These are phyloP conservation scores for Laguncularia racemosa DNA, from an alignment of 345 rosid genomes.

Conservation along the genomic window DNA sequence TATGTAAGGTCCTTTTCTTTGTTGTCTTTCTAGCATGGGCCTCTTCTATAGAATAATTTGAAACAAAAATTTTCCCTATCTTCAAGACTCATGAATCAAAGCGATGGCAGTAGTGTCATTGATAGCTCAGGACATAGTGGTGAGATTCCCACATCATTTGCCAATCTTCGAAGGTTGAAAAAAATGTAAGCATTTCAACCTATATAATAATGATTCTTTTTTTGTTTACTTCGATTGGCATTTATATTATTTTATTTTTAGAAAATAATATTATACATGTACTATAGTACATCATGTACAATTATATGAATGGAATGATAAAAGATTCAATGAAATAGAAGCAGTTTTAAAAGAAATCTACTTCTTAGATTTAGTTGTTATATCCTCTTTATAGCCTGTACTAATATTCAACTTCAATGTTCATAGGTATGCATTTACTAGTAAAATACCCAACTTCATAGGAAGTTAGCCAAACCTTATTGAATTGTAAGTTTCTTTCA, in stretches of 20 bases:
- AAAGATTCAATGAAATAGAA: too few relatives aligned
- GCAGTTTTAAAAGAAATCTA: not conserved
- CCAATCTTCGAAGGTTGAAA: conserved; percentile 23
- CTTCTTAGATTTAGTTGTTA: not conserved
- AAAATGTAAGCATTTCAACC: conserved; percentile 23
- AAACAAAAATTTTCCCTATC: not conserved
- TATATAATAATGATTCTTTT: too few relatives aligned
- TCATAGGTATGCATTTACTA: conserved; percentile 54
- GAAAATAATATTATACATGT: too few relatives aligned
- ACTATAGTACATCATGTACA: too few relatives aligned
- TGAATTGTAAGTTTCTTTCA: conserved; percentile 26
- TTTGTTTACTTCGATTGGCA: too few relatives aligned
- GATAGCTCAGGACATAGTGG: conserved; percentile 47
- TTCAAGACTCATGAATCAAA: not conserved
- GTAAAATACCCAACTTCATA: conserved; percentile 58
- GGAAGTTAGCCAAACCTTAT: conserved; percentile 55
- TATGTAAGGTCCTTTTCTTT: too few relatives aligned
- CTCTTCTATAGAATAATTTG: too few relatives aligned
- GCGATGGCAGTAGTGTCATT: conserved; percentile 28
- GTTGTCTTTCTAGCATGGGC: too few relatives aligned
- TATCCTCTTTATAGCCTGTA: not conserved
- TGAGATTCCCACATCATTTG: conserved; percentile 39
- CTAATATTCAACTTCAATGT: too few relatives aligned
- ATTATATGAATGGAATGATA: too few relatives aligned
- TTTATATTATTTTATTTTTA: too few relatives aligned